Conservation (phyloP, 768 basidiomycete genomes). For the Coprinopsis marcescibilis region DNA sequence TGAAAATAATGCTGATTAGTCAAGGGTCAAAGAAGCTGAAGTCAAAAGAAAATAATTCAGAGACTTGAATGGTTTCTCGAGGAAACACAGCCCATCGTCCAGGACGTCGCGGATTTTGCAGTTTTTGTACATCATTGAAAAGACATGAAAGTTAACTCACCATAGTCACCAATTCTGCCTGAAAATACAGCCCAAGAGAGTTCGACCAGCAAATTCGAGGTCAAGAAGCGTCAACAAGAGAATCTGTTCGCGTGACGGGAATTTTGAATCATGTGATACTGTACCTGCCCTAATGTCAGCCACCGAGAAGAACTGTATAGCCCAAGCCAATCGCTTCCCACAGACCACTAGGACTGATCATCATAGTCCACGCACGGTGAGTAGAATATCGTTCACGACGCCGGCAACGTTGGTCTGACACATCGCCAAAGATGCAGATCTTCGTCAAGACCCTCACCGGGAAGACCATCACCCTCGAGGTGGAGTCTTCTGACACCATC, state of each 20-base stretch:
- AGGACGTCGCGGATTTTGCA: constrained; percentile 50
- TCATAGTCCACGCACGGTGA: constrained; percentile 28
- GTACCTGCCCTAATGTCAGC: constrained; percentile 35
- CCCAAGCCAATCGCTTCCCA: constrained; percentile 20
- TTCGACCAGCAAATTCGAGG: no score
- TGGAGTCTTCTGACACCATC: constrained; percentile 94
- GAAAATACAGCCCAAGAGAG: no score
- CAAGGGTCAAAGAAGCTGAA: not conserved
- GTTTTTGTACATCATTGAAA: constrained; percentile 19
- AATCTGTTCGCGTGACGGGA: no score
- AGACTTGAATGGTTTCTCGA: constrained; percentile 82
- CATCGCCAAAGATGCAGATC: constrained; percentile 40
- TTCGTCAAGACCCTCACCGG: constrained; percentile 82
- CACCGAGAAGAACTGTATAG: constrained; percentile 29
- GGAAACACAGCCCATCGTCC: constrained; percentile 54
- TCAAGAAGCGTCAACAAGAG: no score
- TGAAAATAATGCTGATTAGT: no score
- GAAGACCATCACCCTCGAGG: constrained; percentile 98
- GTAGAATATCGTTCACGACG: constrained; percentile 15
- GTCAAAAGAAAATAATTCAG: constrained; percentile 34
- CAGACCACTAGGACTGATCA: constrained; percentile 18
- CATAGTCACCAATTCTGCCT: not conserved
- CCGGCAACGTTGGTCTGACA: constrained; percentile 14
- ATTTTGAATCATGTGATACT: constrained; percentile 18
- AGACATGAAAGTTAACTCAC: constrained; percentile 23